Percentiles rank a stretch among this genome's conserved stretches.
Evolutionary conservation across 1,284 basidiomycete genomes (phyloP).

Genomic region (Ceratorhiza oryzae-sativae): DNA sequence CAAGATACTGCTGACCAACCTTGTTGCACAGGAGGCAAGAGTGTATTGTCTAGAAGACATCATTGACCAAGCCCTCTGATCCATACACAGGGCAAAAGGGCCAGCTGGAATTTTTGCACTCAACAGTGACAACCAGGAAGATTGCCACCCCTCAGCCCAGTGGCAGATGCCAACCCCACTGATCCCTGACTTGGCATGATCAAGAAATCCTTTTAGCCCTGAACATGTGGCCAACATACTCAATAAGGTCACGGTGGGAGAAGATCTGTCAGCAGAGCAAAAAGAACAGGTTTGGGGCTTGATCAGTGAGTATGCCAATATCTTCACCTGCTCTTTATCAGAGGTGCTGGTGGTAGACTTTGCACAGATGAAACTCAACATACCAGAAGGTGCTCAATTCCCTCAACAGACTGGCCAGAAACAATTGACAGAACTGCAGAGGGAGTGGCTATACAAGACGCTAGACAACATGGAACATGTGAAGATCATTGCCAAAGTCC

Average conservation of each 20-base stretch:
- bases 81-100: background rate
- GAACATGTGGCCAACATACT: constrained; percentile 39
- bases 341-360: constrained; percentile 43
- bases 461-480: constrained; percentile 43
- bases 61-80: background rate
- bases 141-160: background rate
- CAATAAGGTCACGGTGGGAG: constrained; percentile 38
- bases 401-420: constrained; percentile 37
- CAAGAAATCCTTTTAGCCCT: constrained; percentile 4
- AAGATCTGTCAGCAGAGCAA: constrained; percentile 40
- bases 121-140: background rate
- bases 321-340: constrained; percentile 41
- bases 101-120: background rate
- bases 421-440: constrained; percentile 40
- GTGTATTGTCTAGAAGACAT: background rate
- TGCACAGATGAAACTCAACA: constrained; percentile 40
- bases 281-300: constrained; percentile 24
- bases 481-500: constrained; percentile 36
- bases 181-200: background rate
- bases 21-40: background rate
- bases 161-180: background rate
- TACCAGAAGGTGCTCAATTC: constrained; percentile 24
- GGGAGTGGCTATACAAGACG: constrained; percentile 27
- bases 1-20: background rate
- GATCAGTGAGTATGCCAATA: constrained; percentile 40